Evolutionary conservation across 306 rosid species (phyloP).

Genomic region (Macrotyloma uniflorum): DNA sequence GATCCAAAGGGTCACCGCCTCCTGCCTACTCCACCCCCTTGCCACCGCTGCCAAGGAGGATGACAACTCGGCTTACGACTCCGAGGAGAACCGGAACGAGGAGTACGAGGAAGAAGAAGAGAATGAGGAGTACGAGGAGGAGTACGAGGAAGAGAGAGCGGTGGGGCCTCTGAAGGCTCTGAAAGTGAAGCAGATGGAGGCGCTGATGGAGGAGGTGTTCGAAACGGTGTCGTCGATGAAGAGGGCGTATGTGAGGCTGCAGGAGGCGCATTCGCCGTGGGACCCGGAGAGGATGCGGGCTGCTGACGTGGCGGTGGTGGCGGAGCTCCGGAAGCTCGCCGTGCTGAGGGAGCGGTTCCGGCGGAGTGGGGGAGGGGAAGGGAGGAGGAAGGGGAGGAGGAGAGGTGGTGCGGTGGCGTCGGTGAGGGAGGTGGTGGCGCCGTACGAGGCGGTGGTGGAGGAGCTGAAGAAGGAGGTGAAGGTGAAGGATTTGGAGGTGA

Average conservation of each 20-base stretch:
- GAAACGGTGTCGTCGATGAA: conserved; percentile 84
- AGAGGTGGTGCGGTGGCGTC: conserved; percentile 40
- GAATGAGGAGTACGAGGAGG: conserved; percentile 16
- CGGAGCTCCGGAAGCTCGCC: conserved; percentile 76
- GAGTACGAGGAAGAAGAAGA: background rate
- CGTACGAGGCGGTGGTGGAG: conserved; percentile 91
- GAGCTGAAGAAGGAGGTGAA: conserved; percentile 87
- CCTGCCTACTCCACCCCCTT: conserved; percentile 93
- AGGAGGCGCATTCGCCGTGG: conserved; percentile 94
- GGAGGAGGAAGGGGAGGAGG: conserved; percentile 39
- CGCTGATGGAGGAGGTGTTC: conserved; percentile 71
- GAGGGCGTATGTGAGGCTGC: conserved; percentile 73
- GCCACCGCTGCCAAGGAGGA: conserved; percentile 50
- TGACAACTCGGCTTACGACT: conserved; percentile 37
- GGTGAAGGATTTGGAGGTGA: conserved; percentile 74
- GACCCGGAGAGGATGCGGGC: conserved; percentile 80
- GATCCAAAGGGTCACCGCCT: conserved; percentile 88
- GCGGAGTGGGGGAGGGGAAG: conserved; percentile 32
- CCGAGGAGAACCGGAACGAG: conserved; percentile 49
- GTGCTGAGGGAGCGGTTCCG: conserved; percentile 80
- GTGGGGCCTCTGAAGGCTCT: conserved; percentile 29
- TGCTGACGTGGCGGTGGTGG: conserved; percentile 84
- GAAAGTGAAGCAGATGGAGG: conserved; percentile 70
- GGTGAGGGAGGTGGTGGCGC: conserved; percentile 89
- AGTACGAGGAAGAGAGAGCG: conserved; percentile 30